Base-by-base conservation (phyloP, 495 filamentous ascomycete species). In the Usnea hakonensis region DNA sequence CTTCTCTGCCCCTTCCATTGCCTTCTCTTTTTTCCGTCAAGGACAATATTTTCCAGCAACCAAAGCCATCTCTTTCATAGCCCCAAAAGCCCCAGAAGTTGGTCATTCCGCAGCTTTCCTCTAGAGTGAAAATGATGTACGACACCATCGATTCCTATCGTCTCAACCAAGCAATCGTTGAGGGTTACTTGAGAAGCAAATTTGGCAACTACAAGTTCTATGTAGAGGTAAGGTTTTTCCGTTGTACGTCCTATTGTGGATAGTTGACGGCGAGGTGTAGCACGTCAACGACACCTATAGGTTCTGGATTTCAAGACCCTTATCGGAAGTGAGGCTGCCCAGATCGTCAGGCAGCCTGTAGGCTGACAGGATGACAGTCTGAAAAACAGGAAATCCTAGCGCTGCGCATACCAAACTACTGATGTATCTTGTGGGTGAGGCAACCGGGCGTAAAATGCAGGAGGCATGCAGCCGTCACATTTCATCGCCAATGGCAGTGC, bases 351-450 rank as follows among this genome's bases (percentile, higher is more conserved):
- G 32, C 14, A 38, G 33, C 50, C 19, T 23, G 17, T 23, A 26
- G 46, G n/a, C n/a, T 28, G n/a, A 38, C 46, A 55, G 32, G 10
- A 44, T 11, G 57, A 57, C 35, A 55, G 38, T 40, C 46, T 33
- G 60, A 62, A 38, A 62, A 55, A 36, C n/a, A 62, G 16, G 52
- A 41, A 28, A 54, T 55, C 9, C n/a, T 54, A 19, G 37, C 36
- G 23, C 52, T 35, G 37, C 52, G 48, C 5, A 33, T 30, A 33
- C 36, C 17, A 59, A 10, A 32, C 26, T 17, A 38, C 23, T 30
- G 36, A 33, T 48, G 30, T n/a, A 21, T 19, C 11, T 16, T 21
- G 50, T 30, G 37, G 43, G 43, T 10, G 13, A 46, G n/a, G 43
- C 43, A 26, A 46, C 43, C 21, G 26, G 21, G 43, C 43, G 43